Base-by-base conservation (phyloP, 192 early-diverging fungal species). In the Backusella australiensis region DNA sequence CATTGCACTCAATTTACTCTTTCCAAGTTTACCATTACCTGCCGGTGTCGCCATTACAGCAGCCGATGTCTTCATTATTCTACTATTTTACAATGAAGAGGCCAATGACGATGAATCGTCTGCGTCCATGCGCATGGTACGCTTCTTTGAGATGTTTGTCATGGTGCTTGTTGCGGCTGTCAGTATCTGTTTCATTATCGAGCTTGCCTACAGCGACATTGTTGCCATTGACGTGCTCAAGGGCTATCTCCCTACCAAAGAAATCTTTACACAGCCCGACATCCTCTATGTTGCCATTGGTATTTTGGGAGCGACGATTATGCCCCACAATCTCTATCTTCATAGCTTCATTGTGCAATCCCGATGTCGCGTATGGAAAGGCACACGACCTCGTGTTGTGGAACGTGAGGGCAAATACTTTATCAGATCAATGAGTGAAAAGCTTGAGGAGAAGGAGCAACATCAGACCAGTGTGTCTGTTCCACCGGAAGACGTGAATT, bases 261-360 rank as follows among this genome's bases (percentile, higher is more conserved):
- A 82, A 34, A 78, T 95, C 9, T 86, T 94, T 67, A 90, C 85
- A 0, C 79, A 91, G 34, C 52, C 78, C 0, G 89, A 83, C 1
- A 80, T 83, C 34, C 79, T 96, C 0, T 96, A 91, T 53, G 70
- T 95, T 11, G 85, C 92, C 14, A 90, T 96, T 67, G 93, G 91
- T 69, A 96, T 96, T 67, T 91, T 95, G 78, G 94, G 94, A 29
- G 94, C 94, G 4, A 96, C 94, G 0, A 76, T 78, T 8, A 79
- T 79, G 78, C 94, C 94, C n/a, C 94, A 95, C 78, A 94, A 94
- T 71, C 78, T 96, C 0, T 96, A 92, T 71, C 80, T 96, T 14
- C 94, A 96, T 68, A 92, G 91, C 2, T 87, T 84, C 73, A 87
- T 96, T 68, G 92, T 95, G 11, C 89, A 92, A 59, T 85, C 90